Conservation (phyloP, 2,329 filamentous ascomycete genomes). For the Fusarium concolor region DNA sequence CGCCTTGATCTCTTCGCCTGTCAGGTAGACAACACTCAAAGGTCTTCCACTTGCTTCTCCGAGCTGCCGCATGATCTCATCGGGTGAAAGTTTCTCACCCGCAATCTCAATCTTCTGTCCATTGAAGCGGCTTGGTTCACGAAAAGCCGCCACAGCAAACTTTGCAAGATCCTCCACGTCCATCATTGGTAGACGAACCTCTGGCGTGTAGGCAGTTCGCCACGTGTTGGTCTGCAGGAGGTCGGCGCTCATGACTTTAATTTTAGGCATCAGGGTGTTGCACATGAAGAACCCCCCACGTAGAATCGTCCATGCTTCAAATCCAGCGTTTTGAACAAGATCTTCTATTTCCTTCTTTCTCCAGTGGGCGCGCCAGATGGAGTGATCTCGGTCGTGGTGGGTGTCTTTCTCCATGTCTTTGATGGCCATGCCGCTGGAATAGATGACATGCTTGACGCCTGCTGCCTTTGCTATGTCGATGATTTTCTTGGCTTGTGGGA, state of each 20-base stretch:
- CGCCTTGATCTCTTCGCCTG: neutral
- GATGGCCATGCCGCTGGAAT: constrained; percentile 18
- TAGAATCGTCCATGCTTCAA: constrained; percentile 18
- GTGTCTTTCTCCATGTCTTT: constrained; percentile 11
- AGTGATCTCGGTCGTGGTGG: neutral
- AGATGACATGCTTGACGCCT: constrained; percentile 6
- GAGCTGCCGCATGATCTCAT: neutral
- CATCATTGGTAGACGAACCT: constrained; percentile 1
- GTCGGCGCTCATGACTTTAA: constrained; percentile 4
- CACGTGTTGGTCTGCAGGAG: neutral
- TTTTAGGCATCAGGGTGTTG: constrained; percentile 12
- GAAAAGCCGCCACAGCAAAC: constrained; percentile 5
- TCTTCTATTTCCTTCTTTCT: constrained; percentile 6
- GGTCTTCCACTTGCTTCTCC: neutral
- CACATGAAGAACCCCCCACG: constrained; percentile 16
- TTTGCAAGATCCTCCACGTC: constrained; percentile 13
- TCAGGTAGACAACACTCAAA: neutral
- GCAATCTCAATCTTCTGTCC: neutral
- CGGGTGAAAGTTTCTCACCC: neutral
- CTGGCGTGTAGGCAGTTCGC: neutral
- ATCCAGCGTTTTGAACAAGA: neutral
- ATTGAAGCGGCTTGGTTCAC: constrained; percentile 2
- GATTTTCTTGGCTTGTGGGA: neutral
- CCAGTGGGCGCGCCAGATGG: neutral
- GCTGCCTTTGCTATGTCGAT: neutral